phyloP scores from a whole-genome alignment of 192 early-diverging fungal species.

The Entrophospora sp. region DNA sequence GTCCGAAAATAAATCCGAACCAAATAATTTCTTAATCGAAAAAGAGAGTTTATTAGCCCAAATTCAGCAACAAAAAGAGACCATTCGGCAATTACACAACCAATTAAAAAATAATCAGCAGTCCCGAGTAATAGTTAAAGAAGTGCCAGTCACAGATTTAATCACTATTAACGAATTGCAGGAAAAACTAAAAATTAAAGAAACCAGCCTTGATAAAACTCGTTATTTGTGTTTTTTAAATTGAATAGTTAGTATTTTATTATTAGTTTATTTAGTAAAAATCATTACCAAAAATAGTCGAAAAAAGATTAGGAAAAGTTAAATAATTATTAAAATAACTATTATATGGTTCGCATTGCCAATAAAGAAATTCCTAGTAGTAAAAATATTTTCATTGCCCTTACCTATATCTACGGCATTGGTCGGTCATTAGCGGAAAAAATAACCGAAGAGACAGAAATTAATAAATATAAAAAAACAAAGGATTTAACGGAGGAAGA shows the following conservation, averaged over 20 bases:
- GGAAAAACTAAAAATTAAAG: neutral
- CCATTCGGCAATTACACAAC: neutral
- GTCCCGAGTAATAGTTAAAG: neutral
- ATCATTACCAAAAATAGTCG: too few relatives aligned
- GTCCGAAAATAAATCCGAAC: neutral
- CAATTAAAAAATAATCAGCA: neutral
- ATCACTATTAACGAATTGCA: neutral
- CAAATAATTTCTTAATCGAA: neutral
- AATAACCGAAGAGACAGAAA: neutral
- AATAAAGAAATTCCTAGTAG: neutral
- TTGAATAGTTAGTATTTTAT: too few relatives aligned
- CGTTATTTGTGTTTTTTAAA: too few relatives aligned
- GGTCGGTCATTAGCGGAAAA: neutral
- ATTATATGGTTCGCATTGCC: constrained; percentile 4
- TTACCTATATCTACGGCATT: neutral
- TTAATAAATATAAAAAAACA: neutral
- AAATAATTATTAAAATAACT: too few relatives aligned
- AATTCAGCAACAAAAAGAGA: neutral
- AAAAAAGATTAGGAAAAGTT: too few relatives aligned
- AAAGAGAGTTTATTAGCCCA: neutral
- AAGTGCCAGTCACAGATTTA: neutral
- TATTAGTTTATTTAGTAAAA: too few relatives aligned
- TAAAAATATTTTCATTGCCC: neutral
- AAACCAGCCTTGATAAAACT: too few relatives aligned
- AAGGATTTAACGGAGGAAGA: neutral